phyloP scores from a whole-genome alignment of 148 eudicot species.

The Amaranthus cruentus region DNA sequence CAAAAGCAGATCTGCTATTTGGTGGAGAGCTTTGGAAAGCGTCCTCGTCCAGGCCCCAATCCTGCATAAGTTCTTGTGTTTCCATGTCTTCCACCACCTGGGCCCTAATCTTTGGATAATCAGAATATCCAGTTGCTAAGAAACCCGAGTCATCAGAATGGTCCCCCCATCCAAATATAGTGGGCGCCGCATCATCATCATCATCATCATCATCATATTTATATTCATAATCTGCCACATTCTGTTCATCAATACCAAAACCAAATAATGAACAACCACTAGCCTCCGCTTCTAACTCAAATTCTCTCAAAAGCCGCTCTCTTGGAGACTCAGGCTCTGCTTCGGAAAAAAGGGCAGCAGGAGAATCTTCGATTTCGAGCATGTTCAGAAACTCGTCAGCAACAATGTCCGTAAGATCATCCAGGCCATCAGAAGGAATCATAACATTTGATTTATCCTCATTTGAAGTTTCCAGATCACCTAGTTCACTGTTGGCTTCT shows the following conservation, averaged over 20 bases:
- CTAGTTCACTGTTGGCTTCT: conserved; percentile 39
- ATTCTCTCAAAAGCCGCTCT: conserved; percentile 55
- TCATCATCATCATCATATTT: no score
- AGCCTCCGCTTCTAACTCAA: conserved; percentile 48
- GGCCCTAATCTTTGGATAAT: conserved; percentile 47
- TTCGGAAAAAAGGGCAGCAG: conserved; percentile 28
- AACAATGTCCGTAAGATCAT: conserved; percentile 52
- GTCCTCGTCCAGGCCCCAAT: conserved; percentile 61
- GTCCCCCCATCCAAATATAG: conserved; percentile 29
- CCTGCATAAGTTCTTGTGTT: conserved; percentile 67
- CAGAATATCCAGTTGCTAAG: conserved; percentile 26
- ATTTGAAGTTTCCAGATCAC: conserved; percentile 24
- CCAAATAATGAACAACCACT: conserved; percentile 42
- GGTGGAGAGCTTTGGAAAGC: conserved; percentile 55
- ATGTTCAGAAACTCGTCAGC: conserved; percentile 59
- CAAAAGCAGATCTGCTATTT: conserved; percentile 47
- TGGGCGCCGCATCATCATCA: conserved; percentile 29
- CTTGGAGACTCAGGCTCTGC: conserved; percentile 59
- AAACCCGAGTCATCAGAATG: conserved; percentile 35
- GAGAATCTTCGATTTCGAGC: conserved; percentile 42
- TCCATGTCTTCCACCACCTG: conserved; percentile 63
- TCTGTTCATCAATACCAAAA: conserved; percentile 32
- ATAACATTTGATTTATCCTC: conserved; percentile 32
- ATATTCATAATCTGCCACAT: conserved; percentile 34
- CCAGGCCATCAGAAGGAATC: conserved; percentile 47